These are phyloP conservation scores for Epichloe sp. DNA, from an alignment of 2,329 filamentous ascomycete genomes.

Conservation along the genomic window DNA sequence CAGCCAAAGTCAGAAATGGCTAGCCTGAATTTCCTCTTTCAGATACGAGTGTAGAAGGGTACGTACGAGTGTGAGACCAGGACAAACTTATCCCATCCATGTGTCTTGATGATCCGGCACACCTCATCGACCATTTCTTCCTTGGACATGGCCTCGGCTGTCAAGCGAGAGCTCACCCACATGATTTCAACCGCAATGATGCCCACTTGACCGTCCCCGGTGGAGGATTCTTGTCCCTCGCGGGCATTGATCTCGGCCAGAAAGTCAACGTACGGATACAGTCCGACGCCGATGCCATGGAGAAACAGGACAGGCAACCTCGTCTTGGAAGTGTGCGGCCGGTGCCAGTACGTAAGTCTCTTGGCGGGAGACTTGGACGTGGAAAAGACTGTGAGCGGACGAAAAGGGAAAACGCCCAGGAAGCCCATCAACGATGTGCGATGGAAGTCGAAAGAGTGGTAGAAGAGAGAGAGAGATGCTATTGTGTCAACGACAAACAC, in stretches of 20 bases:
- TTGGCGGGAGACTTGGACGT: conserved; percentile 31
- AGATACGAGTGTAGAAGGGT: not conserved
- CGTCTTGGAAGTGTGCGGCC: conserved; percentile 43
- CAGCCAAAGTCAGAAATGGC: no score
- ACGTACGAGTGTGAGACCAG: conserved; percentile 34
- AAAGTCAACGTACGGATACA: conserved; percentile 44
- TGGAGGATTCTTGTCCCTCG: conserved; percentile 13
- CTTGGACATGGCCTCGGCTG: conserved; percentile 31
- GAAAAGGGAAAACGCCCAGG: conserved; percentile 38
- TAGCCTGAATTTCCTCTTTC: no score
- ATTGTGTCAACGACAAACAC: conserved; percentile 34
- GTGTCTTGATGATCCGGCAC: conserved; percentile 33
- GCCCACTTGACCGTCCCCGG: conserved; percentile 34
- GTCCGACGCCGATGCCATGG: conserved; percentile 42
- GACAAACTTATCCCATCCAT: conserved; percentile 38
- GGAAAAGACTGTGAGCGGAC: conserved; percentile 34
- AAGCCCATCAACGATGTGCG: conserved; percentile 20
- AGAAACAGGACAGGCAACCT: conserved; percentile 46
- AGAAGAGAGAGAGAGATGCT: conserved; percentile 20
- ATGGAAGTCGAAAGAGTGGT: conserved; percentile 34
- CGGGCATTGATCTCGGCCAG: conserved; percentile 35
- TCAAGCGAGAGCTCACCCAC: conserved; percentile 44
- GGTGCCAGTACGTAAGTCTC: conserved; percentile 45
- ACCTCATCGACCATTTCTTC: conserved; percentile 39
- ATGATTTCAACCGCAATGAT: conserved; percentile 47